phyloP scores from a whole-genome alignment of 202 grass and related monocot genomes.

The Carex sylvatica region DNA sequence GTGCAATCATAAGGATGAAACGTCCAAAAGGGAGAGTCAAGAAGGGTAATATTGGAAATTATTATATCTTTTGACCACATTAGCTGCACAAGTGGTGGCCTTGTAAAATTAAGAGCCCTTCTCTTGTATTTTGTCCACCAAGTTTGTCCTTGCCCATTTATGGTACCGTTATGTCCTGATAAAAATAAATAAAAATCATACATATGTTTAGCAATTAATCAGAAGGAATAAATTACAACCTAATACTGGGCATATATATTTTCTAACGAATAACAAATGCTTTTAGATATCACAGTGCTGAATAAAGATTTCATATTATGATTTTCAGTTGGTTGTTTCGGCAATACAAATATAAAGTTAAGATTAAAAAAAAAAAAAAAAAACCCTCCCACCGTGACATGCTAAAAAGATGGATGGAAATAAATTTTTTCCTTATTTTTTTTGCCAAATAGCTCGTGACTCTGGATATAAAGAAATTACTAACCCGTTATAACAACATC shows the following conservation, averaged over 20 bases:
- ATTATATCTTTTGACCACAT: constrained; percentile 95
- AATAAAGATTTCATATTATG: background rate
- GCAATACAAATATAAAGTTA: background rate
- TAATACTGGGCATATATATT: background rate
- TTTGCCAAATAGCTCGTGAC: background rate
- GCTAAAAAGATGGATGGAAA: background rate
- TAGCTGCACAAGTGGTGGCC: constrained; percentile 83
- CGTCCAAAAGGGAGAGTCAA: constrained; percentile 89
- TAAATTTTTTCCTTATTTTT: background rate
- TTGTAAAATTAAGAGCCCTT: constrained; percentile 85
- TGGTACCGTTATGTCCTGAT: constrained; percentile 88
- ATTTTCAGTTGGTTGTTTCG: background rate
- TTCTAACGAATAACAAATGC: constrained; percentile 15
- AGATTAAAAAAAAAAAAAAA: constrained; percentile 1
- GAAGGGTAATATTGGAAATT: constrained; percentile 77
- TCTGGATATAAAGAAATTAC: background rate
- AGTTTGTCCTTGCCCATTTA: constrained; percentile 85
- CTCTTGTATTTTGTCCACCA: constrained; percentile 90
- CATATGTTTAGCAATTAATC: constrained; percentile 13
- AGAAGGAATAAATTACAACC: background rate
- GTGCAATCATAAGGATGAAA: constrained; percentile 95
- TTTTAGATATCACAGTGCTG: background rate
- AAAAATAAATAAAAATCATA: constrained; percentile 9
- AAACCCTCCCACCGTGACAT: background rate
- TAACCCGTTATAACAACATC: constrained; percentile 86